Evolutionary conservation across 2,329 filamentous ascomycete species (phyloP), one percentile per base, ranked within the genome.

Genomic region (Penicillium sclerotigenum): DNA sequence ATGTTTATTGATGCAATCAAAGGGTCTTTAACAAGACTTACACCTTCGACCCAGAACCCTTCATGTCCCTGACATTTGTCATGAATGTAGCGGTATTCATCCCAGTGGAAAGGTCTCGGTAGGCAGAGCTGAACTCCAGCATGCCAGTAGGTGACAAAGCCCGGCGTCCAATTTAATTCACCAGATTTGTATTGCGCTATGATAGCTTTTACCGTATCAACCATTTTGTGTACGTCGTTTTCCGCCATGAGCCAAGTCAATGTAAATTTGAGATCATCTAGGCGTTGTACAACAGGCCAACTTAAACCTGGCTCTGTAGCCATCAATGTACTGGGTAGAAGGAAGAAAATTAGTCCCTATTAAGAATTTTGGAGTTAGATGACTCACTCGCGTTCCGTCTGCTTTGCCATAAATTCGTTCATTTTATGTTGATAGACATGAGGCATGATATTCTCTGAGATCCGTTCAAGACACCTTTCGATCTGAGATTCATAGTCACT

Each of bases 41-140:
- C 52, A n/a, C 52, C 46, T 54, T 54, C 52, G 1, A 49, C 47
- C 52, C 52, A 54, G 18, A 54, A 54, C 14, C 46, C 46, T 24
- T 20, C 13, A 16, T 54, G 29, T 20, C 29, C 50, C 9, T 52
- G 8, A 4, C 10, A 13, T 24, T 31, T 29, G 14, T 48, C 31
- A 18, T 50, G 47, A 16, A 50, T 10, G 9, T 13, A 11, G 10
- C 18, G 22, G 13, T 31, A 54, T 42, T 54, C 52, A 24, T 38
- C 46, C 52, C 46, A 54, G 9, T 38, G 5, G 24, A 54, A 54
- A 10, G 37, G 31, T 20, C 52, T 36, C 18, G 52, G 52, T 8
- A 20, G 14, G 7, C 52, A 45, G 24, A 54, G 40, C 24, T 42
- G 46, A 6, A 36, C 26, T 18, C 46, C 52, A n/a, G 24, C n/a